These are phyloP conservation scores for Euphrasia arctica DNA, from an alignment of 305 asterid species.

Conservation along the genomic window DNA sequence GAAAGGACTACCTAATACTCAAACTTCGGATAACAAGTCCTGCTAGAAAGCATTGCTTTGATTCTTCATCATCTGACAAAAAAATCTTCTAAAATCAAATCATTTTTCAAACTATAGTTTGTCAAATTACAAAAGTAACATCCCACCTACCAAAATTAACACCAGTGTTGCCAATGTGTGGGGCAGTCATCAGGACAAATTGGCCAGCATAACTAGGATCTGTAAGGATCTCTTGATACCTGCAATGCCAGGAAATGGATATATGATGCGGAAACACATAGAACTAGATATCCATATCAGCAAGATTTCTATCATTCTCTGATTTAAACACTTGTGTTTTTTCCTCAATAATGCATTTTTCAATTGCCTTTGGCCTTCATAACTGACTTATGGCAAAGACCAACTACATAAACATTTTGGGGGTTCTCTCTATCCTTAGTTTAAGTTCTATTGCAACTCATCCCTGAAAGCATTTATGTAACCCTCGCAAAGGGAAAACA, in stretches of 20 bases:
- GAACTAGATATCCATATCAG: neutral
- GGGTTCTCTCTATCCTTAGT: slow-evolving; percentile 5
- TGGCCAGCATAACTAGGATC: slow-evolving; percentile 98
- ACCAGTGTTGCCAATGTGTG: slow-evolving; percentile 95
- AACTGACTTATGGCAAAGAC: slow-evolving; percentile 8
- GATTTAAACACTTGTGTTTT: slow-evolving; percentile 3
- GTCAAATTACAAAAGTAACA: slow-evolving; percentile 15
- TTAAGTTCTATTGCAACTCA: too few relatives aligned
- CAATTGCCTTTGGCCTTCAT: neutral
- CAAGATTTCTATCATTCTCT: neutral
- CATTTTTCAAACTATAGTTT: slow-evolving; percentile 12
- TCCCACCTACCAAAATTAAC: slow-evolving; percentile 71
- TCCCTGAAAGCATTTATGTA: too few relatives aligned
- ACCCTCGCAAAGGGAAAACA: too few relatives aligned
- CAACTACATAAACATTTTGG: neutral
- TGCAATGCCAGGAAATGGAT: slow-evolving; percentile 29
- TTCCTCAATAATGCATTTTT: neutral
- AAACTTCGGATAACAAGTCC: slow-evolving; percentile 36
- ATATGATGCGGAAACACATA: slow-evolving; percentile 12
- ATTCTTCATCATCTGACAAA: slow-evolving; percentile 78
- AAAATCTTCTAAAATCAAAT: slow-evolving; percentile 20
- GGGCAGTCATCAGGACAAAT: slow-evolving; percentile 90
- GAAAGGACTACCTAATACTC: slow-evolving; percentile 66
- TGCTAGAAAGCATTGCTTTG: slow-evolving; percentile 67
- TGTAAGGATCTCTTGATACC: slow-evolving; percentile 95